These are phyloP conservation scores for Pittosporum tobira DNA, from an alignment of 129 eudicot species.

Conservation along the genomic window DNA sequence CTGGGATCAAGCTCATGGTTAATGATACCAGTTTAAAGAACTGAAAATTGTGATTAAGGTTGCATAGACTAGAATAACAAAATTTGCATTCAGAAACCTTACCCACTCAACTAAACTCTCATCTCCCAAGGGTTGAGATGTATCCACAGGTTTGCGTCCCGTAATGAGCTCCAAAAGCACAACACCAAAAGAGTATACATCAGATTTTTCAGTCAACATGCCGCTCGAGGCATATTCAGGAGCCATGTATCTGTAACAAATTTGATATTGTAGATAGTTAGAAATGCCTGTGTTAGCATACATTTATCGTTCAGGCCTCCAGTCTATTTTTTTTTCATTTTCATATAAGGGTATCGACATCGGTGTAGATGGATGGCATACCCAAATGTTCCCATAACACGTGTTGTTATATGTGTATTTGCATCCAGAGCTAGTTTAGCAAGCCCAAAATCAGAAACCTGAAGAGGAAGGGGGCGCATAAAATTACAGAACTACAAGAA, in stretches of 20 bases:
- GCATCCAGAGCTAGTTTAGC: slow-evolving; percentile 68
- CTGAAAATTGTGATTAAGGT: neutral
- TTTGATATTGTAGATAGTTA: neutral
- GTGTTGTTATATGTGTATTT: slow-evolving; percentile 77
- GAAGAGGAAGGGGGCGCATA: slow-evolving; percentile 4
- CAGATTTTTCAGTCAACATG: slow-evolving; percentile 86
- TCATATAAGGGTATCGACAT: neutral
- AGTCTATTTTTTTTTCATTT: too few species aligned
- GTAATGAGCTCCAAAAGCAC: slow-evolving; percentile 87
- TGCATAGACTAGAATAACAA: neutral
- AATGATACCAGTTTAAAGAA: too few species aligned
- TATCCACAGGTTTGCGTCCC: slow-evolving; percentile 88
- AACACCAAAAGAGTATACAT: slow-evolving; percentile 80
- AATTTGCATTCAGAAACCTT: slow-evolving; percentile 6
- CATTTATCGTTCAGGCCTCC: neutral
- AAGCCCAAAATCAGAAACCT: slow-evolving; percentile 97
- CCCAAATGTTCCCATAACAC: slow-evolving; percentile 98
- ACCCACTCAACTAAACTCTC: slow-evolving; percentile 94
- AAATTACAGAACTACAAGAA: slow-evolving; percentile 4
- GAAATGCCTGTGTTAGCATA: neutral
- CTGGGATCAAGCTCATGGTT: too few species aligned
- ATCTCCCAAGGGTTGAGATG: slow-evolving; percentile 73
- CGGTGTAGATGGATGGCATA: slow-evolving; percentile 17
- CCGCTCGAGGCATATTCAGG: slow-evolving; percentile 96
- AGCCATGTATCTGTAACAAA: slow-evolving; percentile 73